Base-by-base conservation (phyloP, 257 asterid genomes). In the Nicotiana noctiflora region DNA sequence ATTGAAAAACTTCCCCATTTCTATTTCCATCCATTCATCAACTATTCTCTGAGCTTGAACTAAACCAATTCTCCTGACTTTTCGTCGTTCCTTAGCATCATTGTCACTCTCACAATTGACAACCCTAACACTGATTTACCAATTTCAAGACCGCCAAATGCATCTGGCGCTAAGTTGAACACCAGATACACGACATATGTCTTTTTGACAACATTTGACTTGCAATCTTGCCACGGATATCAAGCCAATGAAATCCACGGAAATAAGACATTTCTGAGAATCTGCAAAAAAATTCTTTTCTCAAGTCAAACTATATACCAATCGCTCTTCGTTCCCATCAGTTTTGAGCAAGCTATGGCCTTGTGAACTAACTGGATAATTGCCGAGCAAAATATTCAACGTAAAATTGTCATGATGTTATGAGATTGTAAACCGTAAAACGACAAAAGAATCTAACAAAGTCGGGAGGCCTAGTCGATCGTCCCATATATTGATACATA, bases 211-310 rank as follows among this genome's bases (percentile, higher is more conserved):
- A 60, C 74, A 90, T 55, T 57, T 23, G 68, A 23, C 85, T 61
- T 34, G 79, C 82, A 70, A 92, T 84, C 44, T 83, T 87, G 34
- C 92, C 96, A 70, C 81, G 88, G 37, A 92, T 84, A 19, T 91
- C 91, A n/a, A 94, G 90, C 97, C 92, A 90, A n/a, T 91, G 87
- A 44, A 87, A 86, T 3, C 82, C 63, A 64, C 67, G 84, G 60
- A 94, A 90, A 83, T 82, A 81, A 4, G 93, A 97, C 82, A 92
- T 96, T 83, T 93, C 93, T 1, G 86, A 37, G 72, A 93, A 92
- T 91, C 97, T 93, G 87, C 15, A 84, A 12, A 52, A 6, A 56
- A 8, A n/a, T 8, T 19, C 40, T 4, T 19, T 68, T 18, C 44
- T 70, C 46, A 40, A 8, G 11, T 40, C 49, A 40, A 8, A 8